Percentiles rank a stretch among this genome's conserved stretches.
phyloP scores from a whole-genome alignment of 75 land plant species.

The Selaginella tamariscina region DNA sequence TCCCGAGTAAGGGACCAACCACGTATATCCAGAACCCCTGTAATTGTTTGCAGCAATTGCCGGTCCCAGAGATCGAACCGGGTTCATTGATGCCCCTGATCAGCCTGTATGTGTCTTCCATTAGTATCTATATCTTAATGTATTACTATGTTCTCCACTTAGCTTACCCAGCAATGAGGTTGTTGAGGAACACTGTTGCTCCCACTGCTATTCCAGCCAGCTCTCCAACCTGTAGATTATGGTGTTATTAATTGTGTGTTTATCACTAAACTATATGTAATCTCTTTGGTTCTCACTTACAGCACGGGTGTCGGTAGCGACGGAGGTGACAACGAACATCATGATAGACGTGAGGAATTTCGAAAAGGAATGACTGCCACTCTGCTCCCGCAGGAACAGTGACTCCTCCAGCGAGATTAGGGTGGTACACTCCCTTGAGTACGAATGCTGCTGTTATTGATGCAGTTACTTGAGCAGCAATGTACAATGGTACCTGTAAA shows the following conservation, averaged over 20 bases:
- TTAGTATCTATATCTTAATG: no score
- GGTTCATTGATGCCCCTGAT: slow-evolving; percentile 10
- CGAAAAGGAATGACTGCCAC: slow-evolving; percentile 34
- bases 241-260: no score
- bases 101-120: neutral
- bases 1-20: neutral
- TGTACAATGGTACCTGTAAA: slow-evolving; percentile 35
- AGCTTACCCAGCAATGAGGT: slow-evolving; percentile 3
- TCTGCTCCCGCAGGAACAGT: slow-evolving; percentile 31
- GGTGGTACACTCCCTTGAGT: slow-evolving; percentile 8
- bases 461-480: slow-evolving; percentile 28
- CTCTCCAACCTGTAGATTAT: slow-evolving; percentile 13
- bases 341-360: slow-evolving; percentile 48
- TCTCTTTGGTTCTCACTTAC: no score
- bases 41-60: slow-evolving; percentile 8
- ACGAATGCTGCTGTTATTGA: slow-evolving; percentile 24
- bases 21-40: slow-evolving; percentile 7
- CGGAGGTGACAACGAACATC: slow-evolving; percentile 54
- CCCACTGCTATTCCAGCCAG: slow-evolving; percentile 7
- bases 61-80: neutral
- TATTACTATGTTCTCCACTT: neutral
- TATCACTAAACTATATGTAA: no score
- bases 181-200: slow-evolving; percentile 8
- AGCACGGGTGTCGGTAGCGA: slow-evolving; percentile 47
- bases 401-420: slow-evolving; percentile 22